Evolutionary conservation across 768 basidiomycete species (phyloP).

Genomic region (Trametes gibbosa): DNA sequence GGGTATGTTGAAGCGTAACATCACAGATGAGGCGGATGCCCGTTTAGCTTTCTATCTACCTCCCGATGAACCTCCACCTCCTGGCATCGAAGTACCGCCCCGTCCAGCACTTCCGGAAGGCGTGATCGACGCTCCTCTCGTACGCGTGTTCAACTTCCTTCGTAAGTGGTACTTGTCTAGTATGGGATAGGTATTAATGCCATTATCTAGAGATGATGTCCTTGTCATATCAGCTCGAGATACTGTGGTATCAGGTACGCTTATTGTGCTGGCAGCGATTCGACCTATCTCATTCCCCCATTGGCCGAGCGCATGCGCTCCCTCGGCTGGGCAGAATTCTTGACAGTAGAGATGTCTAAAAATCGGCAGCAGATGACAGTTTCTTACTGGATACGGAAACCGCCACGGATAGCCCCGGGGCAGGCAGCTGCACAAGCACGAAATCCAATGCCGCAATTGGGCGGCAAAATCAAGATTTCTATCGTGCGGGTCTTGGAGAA

Average conservation of each 20-base stretch:
- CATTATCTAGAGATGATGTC: conserved; percentile 76
- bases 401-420: conserved; percentile 30
- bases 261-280: background rate
- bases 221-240: conserved; percentile 88
- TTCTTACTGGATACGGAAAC: conserved; percentile 78
- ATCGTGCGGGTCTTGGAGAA: conserved; percentile 53
- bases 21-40: conserved; percentile 70
- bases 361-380: conserved; percentile 66
- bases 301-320: conserved; percentile 73
- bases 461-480: conserved; percentile 72
- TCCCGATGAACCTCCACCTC: conserved; percentile 39
- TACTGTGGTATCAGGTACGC: conserved; percentile 73
- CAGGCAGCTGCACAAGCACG: conserved; percentile 31
- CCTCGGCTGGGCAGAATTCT: conserved; percentile 82
- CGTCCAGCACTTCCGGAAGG: conserved; percentile 54
- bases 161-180: conserved; percentile 51
- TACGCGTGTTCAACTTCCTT: conserved; percentile 84
- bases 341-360: conserved; percentile 67
- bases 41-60: conserved; percentile 61
- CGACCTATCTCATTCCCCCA: background rate
- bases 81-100: conserved; percentile 41
- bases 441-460: conserved; percentile 51
- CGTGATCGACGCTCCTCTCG: conserved; percentile 76
- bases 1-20: conserved; percentile 60
- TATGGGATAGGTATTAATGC: conserved; percentile 7